Percentiles rank a stretch among this genome's conserved stretches.
Conservation (phyloP, 306 rosid genomes). For the Leucaena leucocephala region DNA sequence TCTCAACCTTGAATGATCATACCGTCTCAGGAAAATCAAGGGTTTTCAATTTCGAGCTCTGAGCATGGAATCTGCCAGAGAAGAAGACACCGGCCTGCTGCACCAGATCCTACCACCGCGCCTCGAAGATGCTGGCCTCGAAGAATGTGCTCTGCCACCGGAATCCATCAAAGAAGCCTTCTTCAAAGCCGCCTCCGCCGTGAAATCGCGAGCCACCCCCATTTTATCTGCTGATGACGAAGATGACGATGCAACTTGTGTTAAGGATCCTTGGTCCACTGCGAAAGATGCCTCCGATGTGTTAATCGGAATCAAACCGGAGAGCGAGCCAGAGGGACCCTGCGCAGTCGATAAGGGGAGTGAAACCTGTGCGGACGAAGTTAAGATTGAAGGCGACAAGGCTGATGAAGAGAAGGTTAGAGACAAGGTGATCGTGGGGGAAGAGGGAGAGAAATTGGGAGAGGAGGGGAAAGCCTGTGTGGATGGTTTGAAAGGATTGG, state of each 20-base stretch:
- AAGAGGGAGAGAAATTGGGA: conserved; percentile 43
- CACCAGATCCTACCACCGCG: conserved; percentile 74
- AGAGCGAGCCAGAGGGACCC: conserved; percentile 40
- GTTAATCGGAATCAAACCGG: conserved; percentile 42
- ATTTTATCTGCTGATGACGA: conserved; percentile 46
- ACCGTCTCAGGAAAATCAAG: neutral
- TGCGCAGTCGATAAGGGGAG: conserved; percentile 50
- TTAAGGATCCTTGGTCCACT: conserved; percentile 51
- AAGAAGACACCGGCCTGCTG: conserved; percentile 43
- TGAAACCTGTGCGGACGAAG: conserved; percentile 40
- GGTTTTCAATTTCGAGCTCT: conserved; percentile 2
- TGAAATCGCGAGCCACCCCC: conserved; percentile 55
- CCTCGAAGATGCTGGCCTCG: conserved; percentile 86
- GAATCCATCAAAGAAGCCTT: conserved; percentile 79
- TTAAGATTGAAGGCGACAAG: conserved; percentile 39
- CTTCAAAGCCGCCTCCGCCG: conserved; percentile 71
- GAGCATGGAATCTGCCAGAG: conserved; percentile 48
- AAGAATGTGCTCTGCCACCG: conserved; percentile 81
- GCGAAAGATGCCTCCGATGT: conserved; percentile 40
- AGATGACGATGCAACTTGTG: conserved; percentile 42
- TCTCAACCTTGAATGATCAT: neutral
- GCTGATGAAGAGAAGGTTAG: conserved; percentile 20
- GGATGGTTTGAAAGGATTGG: conserved; percentile 64
- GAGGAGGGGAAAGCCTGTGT: conserved; percentile 56
- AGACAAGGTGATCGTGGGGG: conserved; percentile 52